Base-by-base conservation (phyloP, 1,284 basidiomycete species). In the Fomitopsis betulina region DNA sequence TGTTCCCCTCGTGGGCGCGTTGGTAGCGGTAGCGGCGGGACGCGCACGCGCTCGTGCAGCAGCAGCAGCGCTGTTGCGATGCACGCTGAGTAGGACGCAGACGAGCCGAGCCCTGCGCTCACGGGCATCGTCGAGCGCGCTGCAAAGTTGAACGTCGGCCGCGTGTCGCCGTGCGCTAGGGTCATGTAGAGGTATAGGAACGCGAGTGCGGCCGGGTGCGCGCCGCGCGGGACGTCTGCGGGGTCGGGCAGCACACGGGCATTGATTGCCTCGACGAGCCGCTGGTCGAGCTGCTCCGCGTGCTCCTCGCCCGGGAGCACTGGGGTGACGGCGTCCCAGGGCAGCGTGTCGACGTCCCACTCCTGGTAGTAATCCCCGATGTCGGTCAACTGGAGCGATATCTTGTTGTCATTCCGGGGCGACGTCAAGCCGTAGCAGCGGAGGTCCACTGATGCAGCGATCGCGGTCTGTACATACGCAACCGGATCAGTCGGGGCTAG, bases 41-140 rank as follows among this genome's bases (percentile, higher is more conserved):
- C 69, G 40, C 68, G 72, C 63, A 92, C 82, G 59, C 85, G 85
- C 53, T 77, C 76, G 68, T 84, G 80, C 6, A 87, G 75, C n/a
- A 96, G 79, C 50, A 98, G 83, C 49, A 98, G 78, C 4, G 93
- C 79, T 0, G 92, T 87, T 4, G 94, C 87, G 42, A 93, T 78
- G 71, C 95, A 97, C 15, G 89, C 85, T 5, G 94, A 96, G 76
- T 91, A 97, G 7, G 97, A 95, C 1, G 97, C 97, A 23, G 94
- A 98, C 15, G 96, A 98, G 32, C 97, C 97, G 50, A 99, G 87
- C 42, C 97, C 97, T 8, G 97, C 97, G n/a, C 94, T 92, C 62
- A 99, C 91, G n/a, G 97, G 97, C 10, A 99, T 83, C n/a, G 94
- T 92, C 40, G 95, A 91, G 52, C 96, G 93, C 42, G 90, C 83